Base-by-base conservation (phyloP, 441 rosid genomes). In the Pelargonium australe region DNA sequence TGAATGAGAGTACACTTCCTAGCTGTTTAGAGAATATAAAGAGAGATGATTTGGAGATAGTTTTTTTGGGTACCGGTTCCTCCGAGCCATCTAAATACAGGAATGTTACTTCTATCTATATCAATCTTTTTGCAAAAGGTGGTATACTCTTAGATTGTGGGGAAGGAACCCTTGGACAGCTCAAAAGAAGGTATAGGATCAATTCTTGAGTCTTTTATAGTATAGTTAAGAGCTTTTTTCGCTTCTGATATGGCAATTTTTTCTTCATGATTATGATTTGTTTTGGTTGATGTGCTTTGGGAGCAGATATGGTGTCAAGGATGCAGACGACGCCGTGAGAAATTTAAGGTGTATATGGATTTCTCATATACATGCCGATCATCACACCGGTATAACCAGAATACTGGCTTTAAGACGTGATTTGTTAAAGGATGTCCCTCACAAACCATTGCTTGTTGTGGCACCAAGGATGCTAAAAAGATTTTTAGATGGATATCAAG, bases 81-180 rank as follows among this genome's bases (percentile, higher is more conserved):
- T 89, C 96, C n/a, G 95, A 91, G 78, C 98, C 98, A 75, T 94
- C 98, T 40, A 94, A 91, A 78, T 91, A 91, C 72, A 78, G 99
- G 64, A 94, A 91, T 62, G 99, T 91, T 68, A 94, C 82, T 77
- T 78, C 99, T 7, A 76, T 91, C 61, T 86, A 82, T 78, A 68
- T 94, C 55, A 87, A 94, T 79, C 85, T 94, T 51, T 94, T 85
- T 73, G 82, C 89, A 31, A 86, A 78, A 72, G 97, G 97, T 44
- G 81, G 97, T 73, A 70, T 94, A 76, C 87, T 94, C 63, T 79
- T 91, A 65, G 97, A 94, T 72, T 94, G 99, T 53, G 96, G 99
- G 10, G 99, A 94, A 86, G 99, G 99, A 76, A 94, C 95, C 65
- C 79, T 91, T 28, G 97, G 95, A 31, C 97, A 94, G 80, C 85